Evolutionary conservation across 192 early-diverging fungal species (phyloP).

Genomic region (Phycomyces blakesleeanus): DNA sequence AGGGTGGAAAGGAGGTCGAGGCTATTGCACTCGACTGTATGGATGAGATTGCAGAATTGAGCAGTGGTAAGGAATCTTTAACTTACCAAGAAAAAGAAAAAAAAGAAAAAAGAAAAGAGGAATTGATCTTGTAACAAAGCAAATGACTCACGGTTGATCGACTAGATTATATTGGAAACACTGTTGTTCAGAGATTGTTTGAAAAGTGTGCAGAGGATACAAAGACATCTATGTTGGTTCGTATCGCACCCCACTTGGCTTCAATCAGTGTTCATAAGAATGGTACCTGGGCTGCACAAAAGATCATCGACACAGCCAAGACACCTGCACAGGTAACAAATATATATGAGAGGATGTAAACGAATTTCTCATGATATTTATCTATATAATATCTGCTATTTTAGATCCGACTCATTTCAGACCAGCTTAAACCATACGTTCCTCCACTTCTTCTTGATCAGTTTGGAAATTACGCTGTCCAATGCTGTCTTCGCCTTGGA

Average conservation of each 20-base stretch:
- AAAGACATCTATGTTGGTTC: conserved; percentile 72
- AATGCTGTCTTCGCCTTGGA: conserved; percentile 86
- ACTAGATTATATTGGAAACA: conserved; percentile 94
- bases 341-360: neutral
- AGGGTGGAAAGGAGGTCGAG: conserved; percentile 60
- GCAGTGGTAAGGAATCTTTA: conserved; percentile 63
- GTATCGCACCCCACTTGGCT: conserved; percentile 82
- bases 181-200: conserved; percentile 88
- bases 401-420: conserved; percentile 53
- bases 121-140: too few species aligned
- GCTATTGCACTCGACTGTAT: conserved; percentile 73
- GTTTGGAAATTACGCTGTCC: conserved; percentile 98
- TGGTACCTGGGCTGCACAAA: conserved; percentile 98
- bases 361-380: too few species aligned
- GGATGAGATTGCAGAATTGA: conserved; percentile 85
- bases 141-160: neutral
- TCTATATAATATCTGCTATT: too few species aligned
- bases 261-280: conserved; percentile 96
- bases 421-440: conserved; percentile 62
- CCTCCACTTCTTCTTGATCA: conserved; percentile 92
- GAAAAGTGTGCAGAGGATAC: conserved; percentile 72
- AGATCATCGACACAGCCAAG: conserved; percentile 88
- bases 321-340: conserved; percentile 57
- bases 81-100: too few species aligned
- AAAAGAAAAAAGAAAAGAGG: too few species aligned